A percentile compares a stretch with the other conserved stretches of the same genome.
Evolutionary conservation across 2,329 filamentous ascomycete genomes (phyloP).

Genomic region (Sarocladiaceae sp.): DNA sequence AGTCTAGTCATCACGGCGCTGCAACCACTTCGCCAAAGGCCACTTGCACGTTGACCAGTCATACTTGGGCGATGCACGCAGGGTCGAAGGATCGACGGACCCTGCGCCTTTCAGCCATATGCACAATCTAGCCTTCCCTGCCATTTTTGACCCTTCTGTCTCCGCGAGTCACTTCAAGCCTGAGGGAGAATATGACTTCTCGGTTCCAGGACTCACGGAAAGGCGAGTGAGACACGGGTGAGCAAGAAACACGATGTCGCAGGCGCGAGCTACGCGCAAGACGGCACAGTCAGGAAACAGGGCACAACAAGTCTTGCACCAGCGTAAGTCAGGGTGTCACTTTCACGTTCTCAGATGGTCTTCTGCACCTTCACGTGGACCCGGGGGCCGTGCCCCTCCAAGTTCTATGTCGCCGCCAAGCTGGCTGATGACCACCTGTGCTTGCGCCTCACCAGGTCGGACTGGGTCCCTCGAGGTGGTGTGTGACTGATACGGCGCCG

Average conservation of each 20-base stretch:
- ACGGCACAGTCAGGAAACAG: neutral
- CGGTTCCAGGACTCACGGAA: neutral
- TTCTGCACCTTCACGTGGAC: conserved; percentile 8
- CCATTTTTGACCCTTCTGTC: too few species aligned
- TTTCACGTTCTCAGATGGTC: too few species aligned
- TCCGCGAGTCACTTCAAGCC: neutral
- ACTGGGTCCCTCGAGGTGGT: conserved; percentile 6
- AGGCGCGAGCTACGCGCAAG: neutral
- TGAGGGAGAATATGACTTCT: too few species aligned
- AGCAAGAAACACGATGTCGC: conserved; percentile 1
- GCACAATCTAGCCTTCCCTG: too few species aligned
- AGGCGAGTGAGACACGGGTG: conserved; percentile 2
- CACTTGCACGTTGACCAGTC: neutral
- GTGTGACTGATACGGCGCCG: conserved; percentile 8
- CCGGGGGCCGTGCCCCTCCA: conserved; percentile 6
- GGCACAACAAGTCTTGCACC: neutral
- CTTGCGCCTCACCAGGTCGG: conserved; percentile 8
- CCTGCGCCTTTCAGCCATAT: too few species aligned
- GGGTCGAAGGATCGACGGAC: conserved; percentile 1
- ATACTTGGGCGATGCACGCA: neutral
- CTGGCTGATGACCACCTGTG: conserved; percentile 8
- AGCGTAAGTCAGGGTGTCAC: neutral
- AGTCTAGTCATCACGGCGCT: conserved; percentile 4
- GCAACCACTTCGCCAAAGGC: conserved; percentile 3
- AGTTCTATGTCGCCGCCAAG: too few species aligned